phyloP scores from a whole-genome alignment of 176 grass and related monocot genomes.

The Coix lacrymajobi region DNA sequence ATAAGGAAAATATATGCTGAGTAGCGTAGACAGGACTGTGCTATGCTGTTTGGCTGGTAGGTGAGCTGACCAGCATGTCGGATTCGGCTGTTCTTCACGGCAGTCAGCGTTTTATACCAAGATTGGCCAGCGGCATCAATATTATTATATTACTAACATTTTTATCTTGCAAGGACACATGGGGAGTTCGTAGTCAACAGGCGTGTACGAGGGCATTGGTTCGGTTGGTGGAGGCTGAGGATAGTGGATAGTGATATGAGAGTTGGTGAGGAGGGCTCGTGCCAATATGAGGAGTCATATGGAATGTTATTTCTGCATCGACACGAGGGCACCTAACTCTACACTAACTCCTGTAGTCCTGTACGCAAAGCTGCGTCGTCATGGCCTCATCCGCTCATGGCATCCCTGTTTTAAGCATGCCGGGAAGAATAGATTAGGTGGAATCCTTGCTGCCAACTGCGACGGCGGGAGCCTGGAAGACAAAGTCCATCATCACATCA shows the following conservation, averaged over 20 bases:
- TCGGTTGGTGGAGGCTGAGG: slow-evolving; percentile 3
- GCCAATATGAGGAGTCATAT: not conserved
- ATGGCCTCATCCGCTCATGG: not conserved
- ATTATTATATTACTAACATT: not conserved
- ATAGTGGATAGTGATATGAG: not conserved
- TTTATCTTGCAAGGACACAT: not conserved
- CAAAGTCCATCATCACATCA: not conserved
- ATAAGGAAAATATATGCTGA: not conserved
- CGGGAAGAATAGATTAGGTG: not conserved
- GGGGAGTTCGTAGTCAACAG: not conserved
- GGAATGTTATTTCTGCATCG: not conserved
- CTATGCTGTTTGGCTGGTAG: not conserved
- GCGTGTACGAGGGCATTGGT: not conserved
- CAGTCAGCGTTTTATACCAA: not conserved
- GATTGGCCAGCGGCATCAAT: not conserved
- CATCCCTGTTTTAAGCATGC: not conserved
- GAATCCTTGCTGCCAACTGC: not conserved
- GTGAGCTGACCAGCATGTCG: not conserved
- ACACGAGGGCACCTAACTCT: not conserved
- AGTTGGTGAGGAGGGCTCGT: not conserved
- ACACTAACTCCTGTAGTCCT: no score
- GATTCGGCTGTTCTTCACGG: not conserved
- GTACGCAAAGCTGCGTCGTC: not conserved
- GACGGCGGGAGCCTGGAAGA: not conserved
- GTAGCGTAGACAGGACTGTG: not conserved